Evolutionary conservation across 768 basidiomycete genomes (phyloP), one percentile per base, ranked within the genome.

Genomic region (Suillus luteus): DNA sequence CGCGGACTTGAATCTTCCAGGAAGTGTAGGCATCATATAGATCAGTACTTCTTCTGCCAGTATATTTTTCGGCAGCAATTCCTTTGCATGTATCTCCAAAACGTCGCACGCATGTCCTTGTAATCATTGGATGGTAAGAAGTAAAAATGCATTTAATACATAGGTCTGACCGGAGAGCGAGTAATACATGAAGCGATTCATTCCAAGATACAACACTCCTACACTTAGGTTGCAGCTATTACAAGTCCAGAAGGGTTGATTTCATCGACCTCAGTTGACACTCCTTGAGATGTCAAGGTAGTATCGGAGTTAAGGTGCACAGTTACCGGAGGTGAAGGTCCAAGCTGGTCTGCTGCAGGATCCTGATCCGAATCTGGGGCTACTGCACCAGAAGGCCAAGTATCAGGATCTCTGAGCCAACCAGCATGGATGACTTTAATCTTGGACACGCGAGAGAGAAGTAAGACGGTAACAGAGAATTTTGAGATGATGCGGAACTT

Each of bases 351-450:
- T 19, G 38, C 55, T 51, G 52, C 24, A 44, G 22, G 59, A 54
- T 80, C 78, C 52, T 89, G 85, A 68, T 90, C 89, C 15, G 88
- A 81, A 60, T 86, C 85, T 10, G 85, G 88, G n/a, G 77, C 89
- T 4, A 79, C 74, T 43, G 83, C 79, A 19, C 84, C 86, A 44
- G 77, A 75, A 22, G 92, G 92, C 92, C 92, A 93, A 52, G 88
- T 91, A 57, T 85, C 80, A 57, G 75, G 75, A 65, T 93, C 91
- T 59, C 85, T 85, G 54, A 90, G 73, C 92, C 92, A 93, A 41
- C 87, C 86, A 40, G 87, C 83, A 68, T 90, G 84, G 52, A 92
- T 74, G 64, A 93, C 81, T 70, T 89, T 88, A 69, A 92, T 83
- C 91, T 93, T 58, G 74, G 27, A 66, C 15, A 62, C 55, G 62